phyloP scores from a whole-genome alignment of 2,329 filamentous ascomycete genomes.

The Pseudonectria foliicola region DNA sequence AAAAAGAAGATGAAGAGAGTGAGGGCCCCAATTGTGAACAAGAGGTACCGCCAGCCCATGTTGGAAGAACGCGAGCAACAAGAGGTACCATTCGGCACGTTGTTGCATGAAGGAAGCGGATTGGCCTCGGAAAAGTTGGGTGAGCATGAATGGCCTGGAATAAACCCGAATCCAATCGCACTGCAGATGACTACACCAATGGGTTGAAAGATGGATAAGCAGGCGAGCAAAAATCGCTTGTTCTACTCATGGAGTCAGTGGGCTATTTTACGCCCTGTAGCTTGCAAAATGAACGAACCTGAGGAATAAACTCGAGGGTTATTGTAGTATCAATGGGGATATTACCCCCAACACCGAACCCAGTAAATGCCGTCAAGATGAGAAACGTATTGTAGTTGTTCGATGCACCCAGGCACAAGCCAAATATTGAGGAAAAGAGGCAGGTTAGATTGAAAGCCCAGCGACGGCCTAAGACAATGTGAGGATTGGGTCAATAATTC shows the following conservation, averaged over 20 bases:
- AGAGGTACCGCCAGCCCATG: constrained; percentile 44
- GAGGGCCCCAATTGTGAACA: constrained; percentile 37
- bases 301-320: constrained; percentile 47
- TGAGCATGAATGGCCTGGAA: constrained; percentile 42
- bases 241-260: constrained; percentile 19
- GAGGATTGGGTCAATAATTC: no score
- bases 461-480: constrained; percentile 29
- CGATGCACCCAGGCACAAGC: constrained; percentile 42
- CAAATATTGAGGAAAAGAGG: constrained; percentile 46
- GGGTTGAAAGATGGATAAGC: constrained; percentile 49
- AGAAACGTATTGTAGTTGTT: constrained; percentile 44
- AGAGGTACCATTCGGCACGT: constrained; percentile 15
- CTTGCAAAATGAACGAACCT: constrained; percentile 17
- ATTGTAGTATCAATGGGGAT: constrained; percentile 51
- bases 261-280: no score
- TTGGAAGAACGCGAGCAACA: constrained; percentile 35
- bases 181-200: constrained; percentile 46
- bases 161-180: constrained; percentile 45
- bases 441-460: constrained; percentile 54
- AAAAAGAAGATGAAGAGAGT: constrained; percentile 36
- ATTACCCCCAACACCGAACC: constrained; percentile 46
- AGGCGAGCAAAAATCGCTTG: constrained; percentile 43
- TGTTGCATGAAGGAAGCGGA: constrained; percentile 37
- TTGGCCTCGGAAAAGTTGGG: constrained; percentile 40
- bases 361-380: constrained; percentile 45